phyloP scores from a whole-genome alignment of 345 rosid genomes.

The Hibiscus syriacus region DNA sequence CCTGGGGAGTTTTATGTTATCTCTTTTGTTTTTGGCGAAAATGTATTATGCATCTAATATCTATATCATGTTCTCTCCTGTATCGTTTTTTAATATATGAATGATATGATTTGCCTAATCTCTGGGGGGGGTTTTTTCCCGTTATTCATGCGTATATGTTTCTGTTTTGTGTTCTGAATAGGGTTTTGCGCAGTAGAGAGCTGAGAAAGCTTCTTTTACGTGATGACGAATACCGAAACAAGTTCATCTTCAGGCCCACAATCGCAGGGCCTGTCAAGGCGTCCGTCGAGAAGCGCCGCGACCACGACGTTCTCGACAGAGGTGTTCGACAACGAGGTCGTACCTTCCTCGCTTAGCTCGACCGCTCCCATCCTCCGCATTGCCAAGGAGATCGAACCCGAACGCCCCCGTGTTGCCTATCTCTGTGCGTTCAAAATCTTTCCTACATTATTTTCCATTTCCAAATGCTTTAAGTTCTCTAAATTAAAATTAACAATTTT shows the following conservation, averaged over 20 bases:
- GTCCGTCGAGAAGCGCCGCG: constrained; percentile 89
- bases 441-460: background rate
- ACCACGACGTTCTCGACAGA: constrained; percentile 67
- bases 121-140: background rate
- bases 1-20: no score
- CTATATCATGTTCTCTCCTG: no score
- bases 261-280: constrained; percentile 47
- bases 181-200: background rate
- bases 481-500: background rate
- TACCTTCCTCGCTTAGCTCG: constrained; percentile 77
- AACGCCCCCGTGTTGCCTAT: constrained; percentile 96
- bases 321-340: constrained; percentile 88
- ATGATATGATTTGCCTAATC: no score
- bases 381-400: constrained; percentile 76
- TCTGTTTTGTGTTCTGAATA: background rate
- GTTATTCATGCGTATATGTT: background rate
- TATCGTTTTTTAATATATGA: no score
- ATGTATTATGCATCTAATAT: no score
- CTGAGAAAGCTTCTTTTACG: background rate
- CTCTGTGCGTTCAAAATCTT: constrained; percentile 43
- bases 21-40: no score
- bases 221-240: constrained; percentile 5
- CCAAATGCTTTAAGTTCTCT: background rate
- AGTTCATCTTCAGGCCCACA: constrained; percentile 35
- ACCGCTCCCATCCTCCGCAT: constrained; percentile 44